Percentiles rank a stretch among this genome's conserved stretches.
These are phyloP conservation scores for Raddia guianensis DNA, from an alignment of 176 grass and related monocot genomes.

Conservation along the genomic window DNA sequence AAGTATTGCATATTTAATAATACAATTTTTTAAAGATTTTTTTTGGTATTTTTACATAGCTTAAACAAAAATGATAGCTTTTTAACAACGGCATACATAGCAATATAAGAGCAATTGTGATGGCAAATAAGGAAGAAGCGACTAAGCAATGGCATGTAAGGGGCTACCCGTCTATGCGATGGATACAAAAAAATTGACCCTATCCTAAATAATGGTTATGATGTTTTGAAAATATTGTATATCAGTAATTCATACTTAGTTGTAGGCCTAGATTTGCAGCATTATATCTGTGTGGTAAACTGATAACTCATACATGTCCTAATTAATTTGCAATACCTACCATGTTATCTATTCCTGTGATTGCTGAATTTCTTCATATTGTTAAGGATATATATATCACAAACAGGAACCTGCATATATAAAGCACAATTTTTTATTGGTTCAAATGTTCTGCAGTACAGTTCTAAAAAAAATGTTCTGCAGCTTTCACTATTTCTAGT, in stretches of 20 bases:
- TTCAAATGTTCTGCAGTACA: neutral
- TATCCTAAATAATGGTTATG: slow-evolving; percentile 1
- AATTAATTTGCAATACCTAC: neutral
- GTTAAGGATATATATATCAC: too few species aligned
- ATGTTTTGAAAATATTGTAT: neutral
- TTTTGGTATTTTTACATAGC: too few species aligned
- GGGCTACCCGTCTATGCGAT: too few species aligned
- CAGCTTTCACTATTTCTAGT: neutral
- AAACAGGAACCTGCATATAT: neutral
- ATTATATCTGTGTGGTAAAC: slow-evolving; percentile 13
- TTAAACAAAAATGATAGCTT: too few species aligned
- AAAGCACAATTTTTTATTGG: neutral
- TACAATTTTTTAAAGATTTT: too few species aligned
- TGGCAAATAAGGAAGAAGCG: too few species aligned
- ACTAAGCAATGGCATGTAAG: too few species aligned
- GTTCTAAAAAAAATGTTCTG: neutral
- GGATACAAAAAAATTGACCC: too few species aligned
- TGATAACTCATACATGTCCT: slow-evolving; percentile 11
- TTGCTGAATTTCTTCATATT: slow-evolving; percentile 9
- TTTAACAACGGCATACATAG: too few species aligned
- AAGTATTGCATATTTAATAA: too few species aligned
- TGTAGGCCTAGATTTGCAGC: slow-evolving; percentile 8
- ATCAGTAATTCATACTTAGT: neutral
- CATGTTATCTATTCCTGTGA: slow-evolving; percentile 4
- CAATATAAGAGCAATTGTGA: too few species aligned